These are phyloP conservation scores for Echinochloa phyllopogon DNA, from an alignment of 176 grass and related monocot species.

Conservation along the genomic window DNA sequence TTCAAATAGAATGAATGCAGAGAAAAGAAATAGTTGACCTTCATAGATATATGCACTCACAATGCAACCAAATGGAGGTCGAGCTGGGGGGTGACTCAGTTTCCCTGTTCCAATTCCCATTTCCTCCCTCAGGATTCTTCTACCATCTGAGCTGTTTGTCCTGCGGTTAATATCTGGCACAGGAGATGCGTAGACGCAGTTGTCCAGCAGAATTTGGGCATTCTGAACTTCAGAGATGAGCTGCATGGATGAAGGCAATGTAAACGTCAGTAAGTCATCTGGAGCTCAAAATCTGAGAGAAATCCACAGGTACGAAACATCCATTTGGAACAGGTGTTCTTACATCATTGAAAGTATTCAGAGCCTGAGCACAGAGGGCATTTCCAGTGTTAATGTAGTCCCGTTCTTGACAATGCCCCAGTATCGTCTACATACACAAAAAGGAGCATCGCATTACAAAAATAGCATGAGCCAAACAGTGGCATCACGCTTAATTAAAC, in stretches of 20 bases:
- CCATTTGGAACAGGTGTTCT: neutral
- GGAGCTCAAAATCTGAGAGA: neutral
- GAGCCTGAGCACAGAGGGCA: slow-evolving; percentile 42
- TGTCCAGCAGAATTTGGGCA: slow-evolving; percentile 29
- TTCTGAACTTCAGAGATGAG: neutral
- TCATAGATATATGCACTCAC: slow-evolving; percentile 28
- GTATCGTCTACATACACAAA: neutral
- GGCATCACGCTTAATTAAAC: neutral
- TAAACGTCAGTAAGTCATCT: neutral
- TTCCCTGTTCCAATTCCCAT: neutral
- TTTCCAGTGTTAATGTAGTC: slow-evolving; percentile 40
- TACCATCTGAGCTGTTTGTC: neutral
- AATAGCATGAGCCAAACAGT: neutral
- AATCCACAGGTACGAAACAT: neutral
- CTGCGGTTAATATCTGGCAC: neutral
- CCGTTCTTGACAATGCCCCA: slow-evolving; percentile 38
- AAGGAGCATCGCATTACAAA: neutral
- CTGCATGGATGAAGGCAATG: neutral
- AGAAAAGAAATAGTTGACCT: no score
- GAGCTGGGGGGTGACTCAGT: slow-evolving; percentile 21
- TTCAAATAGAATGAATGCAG: no score
- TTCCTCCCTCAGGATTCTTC: slow-evolving; percentile 32
- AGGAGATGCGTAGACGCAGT: slow-evolving; percentile 38
- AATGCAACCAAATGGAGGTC: slow-evolving; percentile 43
- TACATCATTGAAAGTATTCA: slow-evolving; percentile 37